Percentiles rank a stretch among this genome's conserved stretches.
phyloP scores from a whole-genome alignment of 495 filamentous ascomycete genomes.

The Platismatia glauca region DNA sequence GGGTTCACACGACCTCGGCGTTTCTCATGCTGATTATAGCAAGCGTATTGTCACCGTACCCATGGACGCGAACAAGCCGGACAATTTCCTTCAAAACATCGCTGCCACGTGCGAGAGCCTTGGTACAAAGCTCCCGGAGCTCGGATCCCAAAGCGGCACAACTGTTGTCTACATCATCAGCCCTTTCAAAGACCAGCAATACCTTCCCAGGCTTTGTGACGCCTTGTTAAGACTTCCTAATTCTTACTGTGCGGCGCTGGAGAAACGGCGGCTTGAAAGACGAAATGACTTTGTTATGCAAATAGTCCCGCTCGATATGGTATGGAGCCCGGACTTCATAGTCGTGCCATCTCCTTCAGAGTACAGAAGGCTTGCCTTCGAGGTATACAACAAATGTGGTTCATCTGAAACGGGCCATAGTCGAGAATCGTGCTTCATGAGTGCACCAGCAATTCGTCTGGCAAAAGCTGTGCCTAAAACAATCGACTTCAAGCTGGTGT shows the following conservation, averaged over 20 bases:
- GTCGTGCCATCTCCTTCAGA: slow-evolving; percentile 59
- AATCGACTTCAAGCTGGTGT: slow-evolving; percentile 70
- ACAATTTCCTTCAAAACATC: slow-evolving; percentile 29
- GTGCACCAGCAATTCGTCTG: slow-evolving; percentile 66
- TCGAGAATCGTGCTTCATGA: slow-evolving; percentile 26
- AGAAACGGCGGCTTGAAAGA: slow-evolving; percentile 36
- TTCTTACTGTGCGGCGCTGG: slow-evolving; percentile 49
- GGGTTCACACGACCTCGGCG: slow-evolving; percentile 56
- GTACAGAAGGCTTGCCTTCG: slow-evolving; percentile 61
- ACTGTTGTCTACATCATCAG: slow-evolving; percentile 86
- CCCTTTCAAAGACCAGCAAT: slow-evolving; percentile 52
- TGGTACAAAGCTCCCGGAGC: slow-evolving; percentile 7
- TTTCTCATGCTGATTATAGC: slow-evolving; percentile 41
- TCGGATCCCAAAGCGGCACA: slow-evolving; percentile 41
- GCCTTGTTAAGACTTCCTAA: slow-evolving; percentile 71
- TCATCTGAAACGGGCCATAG: slow-evolving; percentile 39
- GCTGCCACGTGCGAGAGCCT: slow-evolving; percentile 27
- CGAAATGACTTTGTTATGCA: slow-evolving; percentile 71
- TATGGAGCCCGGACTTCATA: slow-evolving; percentile 57
- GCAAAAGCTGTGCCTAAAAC: slow-evolving; percentile 59
- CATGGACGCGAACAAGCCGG: slow-evolving; percentile 17
- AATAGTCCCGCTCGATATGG: slow-evolving; percentile 62
- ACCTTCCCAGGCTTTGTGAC: slow-evolving; percentile 66
- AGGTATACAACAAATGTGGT: slow-evolving; percentile 80
- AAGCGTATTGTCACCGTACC: slow-evolving; percentile 45